Evolutionary conservation across 176 grass and related monocot genomes (phyloP), one percentile per base, ranked within the genome.

Genomic region (Oryza coarctata): DNA sequence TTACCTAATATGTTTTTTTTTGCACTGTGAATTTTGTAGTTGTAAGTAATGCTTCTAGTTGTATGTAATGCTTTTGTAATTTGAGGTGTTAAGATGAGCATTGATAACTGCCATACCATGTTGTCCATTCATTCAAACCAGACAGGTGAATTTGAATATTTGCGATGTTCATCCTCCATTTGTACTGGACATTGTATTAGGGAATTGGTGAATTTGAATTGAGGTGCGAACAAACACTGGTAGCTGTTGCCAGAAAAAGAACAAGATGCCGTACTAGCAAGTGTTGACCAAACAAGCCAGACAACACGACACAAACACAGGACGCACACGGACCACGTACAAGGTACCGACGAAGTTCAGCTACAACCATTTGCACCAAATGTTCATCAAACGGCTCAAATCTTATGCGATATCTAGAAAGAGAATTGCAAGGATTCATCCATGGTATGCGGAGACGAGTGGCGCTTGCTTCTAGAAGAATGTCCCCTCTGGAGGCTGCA

Each of bases 401-500:
- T 73, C 36, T 73, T 73, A 73, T 64, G 68, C 26, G 22, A 82
- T 44, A 63, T 82, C 27, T 45, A 82, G 31, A 71, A 63, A 25
- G 68, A 12, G 29, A 63, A 45, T 39, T 11, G 0, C 11, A 4
- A 41, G 36, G 28, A 14, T 47, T 45, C 69, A 34, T 64, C 20
- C 34, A 63, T 47, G 57, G 15, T 18, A 35, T 29, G 4, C 10
- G 0, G 39, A 25, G 38, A 35, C 1, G 4, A 47, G 27, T 0
- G 18, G 17, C 0, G 28, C 40, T 0, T 55, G 28, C 38, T 9
- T 83, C 63, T 17, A 83, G 80, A 74, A 83, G 70, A 74, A 27
- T 27, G 80, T 65, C 13, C 80, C 80, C 70, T 83, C 58, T n/a
- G 80, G 80, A 65, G 80, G 80, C 80, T 83, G 80, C 70, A 83